Conservation (phyloP, 768 basidiomycete species). For the Lentinula sp. region DNA sequence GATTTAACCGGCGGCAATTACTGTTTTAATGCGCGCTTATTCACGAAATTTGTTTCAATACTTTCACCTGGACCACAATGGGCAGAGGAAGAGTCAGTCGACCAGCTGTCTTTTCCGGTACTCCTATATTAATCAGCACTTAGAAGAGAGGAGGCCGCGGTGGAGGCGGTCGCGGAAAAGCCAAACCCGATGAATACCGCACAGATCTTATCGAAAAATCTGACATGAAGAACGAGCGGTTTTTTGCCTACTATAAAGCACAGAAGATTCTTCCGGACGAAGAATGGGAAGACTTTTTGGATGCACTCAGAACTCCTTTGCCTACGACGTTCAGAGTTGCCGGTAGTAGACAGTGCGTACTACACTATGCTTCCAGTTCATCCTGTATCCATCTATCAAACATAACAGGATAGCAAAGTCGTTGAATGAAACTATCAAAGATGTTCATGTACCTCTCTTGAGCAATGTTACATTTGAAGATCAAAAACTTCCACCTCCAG, state of each 20-base stretch:
- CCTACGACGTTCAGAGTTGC: slow-evolving; percentile 95
- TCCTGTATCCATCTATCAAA: slow-evolving; percentile 4
- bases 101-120: background rate
- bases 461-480: slow-evolving; percentile 72
- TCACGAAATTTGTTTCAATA: background rate
- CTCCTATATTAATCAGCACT: background rate
- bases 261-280: slow-evolving; percentile 72
- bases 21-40: background rate
- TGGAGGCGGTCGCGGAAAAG: slow-evolving; percentile 5
- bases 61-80: background rate
- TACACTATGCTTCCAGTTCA: slow-evolving; percentile 6
- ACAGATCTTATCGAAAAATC: slow-evolving; percentile 48
- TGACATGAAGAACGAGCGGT: slow-evolving; percentile 68
- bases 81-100: slow-evolving; percentile 1
- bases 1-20: background rate
- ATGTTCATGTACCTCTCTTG: slow-evolving; percentile 73
- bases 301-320: slow-evolving; percentile 59
- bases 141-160: background rate
- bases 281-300: slow-evolving; percentile 76
- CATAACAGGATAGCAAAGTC: slow-evolving; percentile 52
- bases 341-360: slow-evolving; percentile 72
- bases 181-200: slow-evolving; percentile 29
- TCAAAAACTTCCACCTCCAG: slow-evolving; percentile 69
- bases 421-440: slow-evolving; percentile 73
- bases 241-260: slow-evolving; percentile 63